A percentile compares a stretch with the other conserved stretches of the same genome.
Evolutionary conservation across 73 alveolate species (phyloP).

Genomic region (Paramecium sonneborni): DNA sequence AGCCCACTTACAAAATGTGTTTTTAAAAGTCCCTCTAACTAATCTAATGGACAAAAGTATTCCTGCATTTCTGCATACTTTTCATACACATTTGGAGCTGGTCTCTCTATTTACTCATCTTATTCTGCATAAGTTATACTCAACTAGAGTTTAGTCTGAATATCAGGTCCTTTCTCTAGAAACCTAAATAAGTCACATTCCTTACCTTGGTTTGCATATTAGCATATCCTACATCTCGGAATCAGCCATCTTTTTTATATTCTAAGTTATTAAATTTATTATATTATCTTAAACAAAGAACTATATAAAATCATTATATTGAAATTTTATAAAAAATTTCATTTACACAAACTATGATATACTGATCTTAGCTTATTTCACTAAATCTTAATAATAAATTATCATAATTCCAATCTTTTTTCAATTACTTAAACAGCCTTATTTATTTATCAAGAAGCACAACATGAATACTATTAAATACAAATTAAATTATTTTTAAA

Average conservation of each 20-base stretch:
- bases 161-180: slow-evolving; percentile 34
- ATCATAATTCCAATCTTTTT: no score
- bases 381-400: no score
- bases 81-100: not conserved
- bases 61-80: slow-evolving; percentile 53
- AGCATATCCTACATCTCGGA: not conserved
- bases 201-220: slow-evolving; percentile 14
- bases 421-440: no score
- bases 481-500: no score
- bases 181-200: not conserved
- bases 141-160: not conserved
- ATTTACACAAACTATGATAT: no score
- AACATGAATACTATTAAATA: no score
- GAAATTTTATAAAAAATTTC: no score
- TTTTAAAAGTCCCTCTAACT: not conserved
- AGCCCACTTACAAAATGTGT: not conserved
- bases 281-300: not conserved
- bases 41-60: slow-evolving; percentile 33
- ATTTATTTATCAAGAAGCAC: no score
- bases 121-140: not conserved
- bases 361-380: no score
- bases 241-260: not conserved
- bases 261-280: not conserved
- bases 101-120: not conserved
- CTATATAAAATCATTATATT: not conserved